Percentiles rank a stretch among this genome's conserved stretches.
phyloP scores from a whole-genome alignment of 805 yeast genomes.

The Saturnispora besseyi region DNA sequence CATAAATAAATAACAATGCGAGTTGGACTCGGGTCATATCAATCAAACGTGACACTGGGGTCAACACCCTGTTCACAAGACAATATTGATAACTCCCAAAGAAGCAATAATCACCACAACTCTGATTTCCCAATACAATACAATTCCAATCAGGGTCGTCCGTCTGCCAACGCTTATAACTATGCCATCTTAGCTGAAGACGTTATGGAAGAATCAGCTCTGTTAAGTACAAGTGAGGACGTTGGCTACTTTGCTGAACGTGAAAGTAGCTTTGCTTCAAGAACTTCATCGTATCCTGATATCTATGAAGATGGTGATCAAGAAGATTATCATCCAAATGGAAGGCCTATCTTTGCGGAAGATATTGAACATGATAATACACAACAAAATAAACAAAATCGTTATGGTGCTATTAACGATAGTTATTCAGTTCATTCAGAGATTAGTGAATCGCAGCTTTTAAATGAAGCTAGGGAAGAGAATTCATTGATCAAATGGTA shows the following conservation, averaged over 20 bases:
- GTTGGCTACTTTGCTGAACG: constrained; percentile 22
- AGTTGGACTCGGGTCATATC: neutral
- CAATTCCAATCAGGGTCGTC: neutral
- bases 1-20: neutral
- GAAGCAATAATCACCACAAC: neutral
- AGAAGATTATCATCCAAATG: constrained; percentile 14
- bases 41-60: neutral
- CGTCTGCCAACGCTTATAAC: constrained; percentile 3
- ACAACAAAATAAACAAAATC: neutral
- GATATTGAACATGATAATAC: neutral
- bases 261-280: constrained; percentile 6
- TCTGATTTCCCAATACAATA: constrained; percentile 2
- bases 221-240: constrained; percentile 17
- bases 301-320: constrained; percentile 19
- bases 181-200: constrained; percentile 18
- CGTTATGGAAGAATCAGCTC: constrained; percentile 34
- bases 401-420: neutral
- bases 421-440: constrained; percentile 3
- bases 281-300: neutral
- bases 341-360: neutral
- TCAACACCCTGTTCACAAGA: neutral
- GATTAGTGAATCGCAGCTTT: constrained; percentile 9
- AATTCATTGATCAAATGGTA: constrained; percentile 36
- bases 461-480: constrained; percentile 11
- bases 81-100: neutral